Base-by-base conservation (phyloP, 768 basidiomycete species). In the Serpula lacrymans region DNA sequence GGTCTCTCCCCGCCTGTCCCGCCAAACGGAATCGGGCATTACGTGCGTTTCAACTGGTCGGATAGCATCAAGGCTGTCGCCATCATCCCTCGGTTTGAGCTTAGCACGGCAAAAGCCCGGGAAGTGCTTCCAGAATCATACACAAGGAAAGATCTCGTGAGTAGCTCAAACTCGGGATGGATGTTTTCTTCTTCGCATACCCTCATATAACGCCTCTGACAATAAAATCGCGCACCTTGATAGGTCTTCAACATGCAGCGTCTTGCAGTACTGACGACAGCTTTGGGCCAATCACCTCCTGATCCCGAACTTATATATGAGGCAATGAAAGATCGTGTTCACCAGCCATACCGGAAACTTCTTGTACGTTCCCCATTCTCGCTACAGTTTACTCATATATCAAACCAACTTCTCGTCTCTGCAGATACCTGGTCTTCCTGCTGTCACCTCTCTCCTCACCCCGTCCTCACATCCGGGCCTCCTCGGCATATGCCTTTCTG, bases 201-300 rank as follows among this genome's bases (percentile, higher is more conserved):
- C 42, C 18, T 32, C 29, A 38, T 31, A 32, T 17, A 34, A 10
- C 43, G 29, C 39, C 39, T 41, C 4, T 6, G n/a, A 17, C 28
- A 34, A 33, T n/a, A n/a, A 22, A 21, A 32, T 16, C 39, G 12
- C 34, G 7, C 37, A 22, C 53, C 23, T 27, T 3, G 2, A 1
- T 30, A 99, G 96, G 85, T 99, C 11, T 99, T 98, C 72, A 99
- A 99, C 62, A 72, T 99, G 39, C 96, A 99, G 63, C 80, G 96
- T 16, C 70, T 99, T 11, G 96, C 95, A 0, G 96, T 99, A 21
- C 74, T 99, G 40, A 98, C 95, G 1, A 95, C 93, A 3, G 94
- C 96, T 1, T 77, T 99, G 9, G 86, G 80, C 3, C 84, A 86
- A 54, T 80, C 83, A 9, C 95, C 96, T 1, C 94, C 94, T 1